phyloP scores from a whole-genome alignment of 331 rosid genomes.

The Quercus phellos region DNA sequence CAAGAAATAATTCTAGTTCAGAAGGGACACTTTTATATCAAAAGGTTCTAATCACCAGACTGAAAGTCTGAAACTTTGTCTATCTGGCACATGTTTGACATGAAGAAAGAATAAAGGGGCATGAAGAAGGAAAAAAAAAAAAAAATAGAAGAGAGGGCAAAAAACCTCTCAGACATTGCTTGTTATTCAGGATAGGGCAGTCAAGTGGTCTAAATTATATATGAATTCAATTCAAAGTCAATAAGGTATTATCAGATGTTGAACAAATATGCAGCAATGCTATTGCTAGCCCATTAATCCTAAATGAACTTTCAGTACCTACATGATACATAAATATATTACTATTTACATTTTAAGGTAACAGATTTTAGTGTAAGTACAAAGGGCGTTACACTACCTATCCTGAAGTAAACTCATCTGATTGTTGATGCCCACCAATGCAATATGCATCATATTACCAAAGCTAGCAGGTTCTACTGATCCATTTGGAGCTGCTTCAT shows the following conservation, averaged over 20 bases:
- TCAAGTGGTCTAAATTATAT: neutral
- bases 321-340: neutral
- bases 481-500: slow-evolving; percentile 46
- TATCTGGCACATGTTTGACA: slow-evolving; percentile 14
- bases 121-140: neutral
- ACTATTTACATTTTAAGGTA: neutral
- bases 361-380: neutral
- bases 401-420: slow-evolving; percentile 99
- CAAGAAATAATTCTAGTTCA: slow-evolving; percentile 25
- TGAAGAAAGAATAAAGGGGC: neutral
- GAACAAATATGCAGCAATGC: neutral
- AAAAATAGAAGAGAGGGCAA: neutral
- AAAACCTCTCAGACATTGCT: neutral
- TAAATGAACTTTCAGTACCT: neutral
- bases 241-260: neutral
- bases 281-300: slow-evolving; percentile 9
- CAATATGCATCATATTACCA: slow-evolving; percentile 98
- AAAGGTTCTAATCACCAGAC: slow-evolving; percentile 1
- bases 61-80: slow-evolving; percentile 9
- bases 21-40: slow-evolving; percentile 12
- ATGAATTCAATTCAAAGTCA: neutral
- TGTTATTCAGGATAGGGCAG: neutral
- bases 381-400: slow-evolving; percentile 50
- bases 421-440: slow-evolving; percentile 88
- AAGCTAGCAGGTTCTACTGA: slow-evolving; percentile 41